A percentile compares a stretch with the other conserved stretches of the same genome.
Conservation (phyloP, 495 filamentous ascomycete genomes). For the Xylaria flabelliformis region DNA sequence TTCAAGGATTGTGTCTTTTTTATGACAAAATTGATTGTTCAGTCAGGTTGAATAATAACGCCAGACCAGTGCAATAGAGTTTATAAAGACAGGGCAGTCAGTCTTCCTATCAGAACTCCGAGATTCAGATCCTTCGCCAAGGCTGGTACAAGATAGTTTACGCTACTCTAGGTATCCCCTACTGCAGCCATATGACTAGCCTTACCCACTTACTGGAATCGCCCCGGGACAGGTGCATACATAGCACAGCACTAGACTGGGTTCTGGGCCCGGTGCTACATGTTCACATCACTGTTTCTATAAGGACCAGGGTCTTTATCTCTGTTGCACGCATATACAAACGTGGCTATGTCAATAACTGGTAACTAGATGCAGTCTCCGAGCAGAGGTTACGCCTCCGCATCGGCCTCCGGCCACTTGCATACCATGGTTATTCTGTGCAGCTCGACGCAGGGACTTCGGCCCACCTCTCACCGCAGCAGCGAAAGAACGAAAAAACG, state of each 20-base stretch:
- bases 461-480: background rate
- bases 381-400: background rate
- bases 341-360: background rate
- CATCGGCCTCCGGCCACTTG: conserved; percentile 5
- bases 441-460: conserved; percentile 14
- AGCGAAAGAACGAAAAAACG: background rate
- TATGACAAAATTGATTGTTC: background rate
- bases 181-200: conserved; percentile 22
- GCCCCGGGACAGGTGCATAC: conserved; percentile 10
- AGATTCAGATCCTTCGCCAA: conserved; percentile 23
- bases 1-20: conserved; percentile 1
- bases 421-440: background rate
- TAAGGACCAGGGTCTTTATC: background rate
- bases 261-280: background rate
- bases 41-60: background rate
- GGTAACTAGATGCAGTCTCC: background rate
- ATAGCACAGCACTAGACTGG: background rate
- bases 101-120: conserved; percentile 11
- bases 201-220: conserved; percentile 16
- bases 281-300: background rate
- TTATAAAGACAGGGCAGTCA: conserved; percentile 13
- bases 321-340: background rate
- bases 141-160: conserved; percentile 3
- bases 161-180: conserved; percentile 1
- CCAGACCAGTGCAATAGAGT: conserved; percentile 2